These are phyloP conservation scores for Rhytidiadelphus loreus DNA, from an alignment of 225 moss, liverwort and hornwort genomes.

Conservation along the genomic window DNA sequence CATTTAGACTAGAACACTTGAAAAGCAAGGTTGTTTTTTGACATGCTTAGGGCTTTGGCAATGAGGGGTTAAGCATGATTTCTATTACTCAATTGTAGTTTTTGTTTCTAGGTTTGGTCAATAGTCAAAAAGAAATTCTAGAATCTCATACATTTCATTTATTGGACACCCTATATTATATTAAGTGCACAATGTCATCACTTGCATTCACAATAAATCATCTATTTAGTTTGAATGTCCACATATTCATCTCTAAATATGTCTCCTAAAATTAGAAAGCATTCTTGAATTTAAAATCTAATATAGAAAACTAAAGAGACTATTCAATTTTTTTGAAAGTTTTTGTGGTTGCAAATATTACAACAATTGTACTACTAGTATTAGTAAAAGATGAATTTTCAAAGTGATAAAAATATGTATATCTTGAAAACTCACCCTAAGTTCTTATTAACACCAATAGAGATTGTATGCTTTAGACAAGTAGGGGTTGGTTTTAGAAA, in stretches of 20 bases:
- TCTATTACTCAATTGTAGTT: not conserved
- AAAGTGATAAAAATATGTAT: not conserved
- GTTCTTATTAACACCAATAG: not conserved
- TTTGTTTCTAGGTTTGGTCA: fast-evolving
- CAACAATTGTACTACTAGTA: not conserved
- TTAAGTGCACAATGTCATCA: fast-evolving
- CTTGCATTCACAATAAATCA: not conserved
- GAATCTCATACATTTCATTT: not conserved
- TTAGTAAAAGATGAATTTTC: not conserved
- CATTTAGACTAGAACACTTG: no score
- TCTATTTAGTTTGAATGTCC: not conserved
- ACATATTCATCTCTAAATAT: not conserved
- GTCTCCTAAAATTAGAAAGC: not conserved
- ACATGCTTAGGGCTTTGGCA: no score
- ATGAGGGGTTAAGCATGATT: not conserved
- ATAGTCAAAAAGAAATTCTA: not conserved
- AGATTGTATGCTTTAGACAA: not conserved
- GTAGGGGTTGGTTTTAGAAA: not conserved
- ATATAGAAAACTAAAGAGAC: not conserved
- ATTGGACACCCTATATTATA: not conserved
- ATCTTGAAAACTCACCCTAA: not conserved
- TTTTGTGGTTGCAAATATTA: not conserved
- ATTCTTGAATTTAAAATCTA: not conserved
- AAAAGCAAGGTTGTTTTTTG: no score
- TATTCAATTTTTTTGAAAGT: no score